Evolutionary conservation across 148 eudicot species (phyloP).

Genomic region (Rheum nobile): DNA sequence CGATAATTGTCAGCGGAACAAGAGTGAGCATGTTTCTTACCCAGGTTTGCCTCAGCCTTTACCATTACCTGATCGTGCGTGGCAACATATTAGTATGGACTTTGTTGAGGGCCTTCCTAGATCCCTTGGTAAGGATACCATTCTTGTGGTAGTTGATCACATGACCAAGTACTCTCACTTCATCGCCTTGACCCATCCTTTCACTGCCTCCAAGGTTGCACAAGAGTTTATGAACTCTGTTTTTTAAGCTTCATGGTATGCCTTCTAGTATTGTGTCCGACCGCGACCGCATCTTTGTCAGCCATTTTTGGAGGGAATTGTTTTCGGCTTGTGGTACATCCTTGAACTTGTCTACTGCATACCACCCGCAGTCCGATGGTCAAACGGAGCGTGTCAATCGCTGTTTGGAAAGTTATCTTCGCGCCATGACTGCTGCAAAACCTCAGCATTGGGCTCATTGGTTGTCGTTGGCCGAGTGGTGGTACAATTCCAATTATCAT

Average conservation of each 20-base stretch:
- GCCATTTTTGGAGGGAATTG: background rate
- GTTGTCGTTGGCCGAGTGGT: background rate
- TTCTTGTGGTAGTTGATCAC: background rate
- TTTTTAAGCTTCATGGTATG: background rate
- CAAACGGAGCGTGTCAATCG: background rate
- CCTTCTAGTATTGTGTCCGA: background rate
- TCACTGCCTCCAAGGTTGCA: background rate
- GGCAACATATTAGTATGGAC: background rate
- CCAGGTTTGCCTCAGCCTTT: background rate
- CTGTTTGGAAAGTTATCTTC: background rate
- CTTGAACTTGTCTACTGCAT: background rate
- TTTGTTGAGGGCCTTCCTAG: background rate
- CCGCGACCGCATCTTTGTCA: background rate
- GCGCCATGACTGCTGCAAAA: background rate
- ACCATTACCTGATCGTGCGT: background rate
- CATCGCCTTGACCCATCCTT: background rate
- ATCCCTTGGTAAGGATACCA: background rate
- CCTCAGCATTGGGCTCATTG: background rate
- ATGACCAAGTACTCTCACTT: background rate
- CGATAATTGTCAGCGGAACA: background rate
- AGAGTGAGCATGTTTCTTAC: background rate
- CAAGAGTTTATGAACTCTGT: background rate
- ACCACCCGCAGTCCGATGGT: background rate
- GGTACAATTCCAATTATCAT: background rate
- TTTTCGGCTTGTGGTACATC: background rate